Evolutionary conservation across 2,329 filamentous ascomycete species (phyloP), one percentile per base, ranked within the genome.

Genomic region (Aspergillus hiratsukae): DNA sequence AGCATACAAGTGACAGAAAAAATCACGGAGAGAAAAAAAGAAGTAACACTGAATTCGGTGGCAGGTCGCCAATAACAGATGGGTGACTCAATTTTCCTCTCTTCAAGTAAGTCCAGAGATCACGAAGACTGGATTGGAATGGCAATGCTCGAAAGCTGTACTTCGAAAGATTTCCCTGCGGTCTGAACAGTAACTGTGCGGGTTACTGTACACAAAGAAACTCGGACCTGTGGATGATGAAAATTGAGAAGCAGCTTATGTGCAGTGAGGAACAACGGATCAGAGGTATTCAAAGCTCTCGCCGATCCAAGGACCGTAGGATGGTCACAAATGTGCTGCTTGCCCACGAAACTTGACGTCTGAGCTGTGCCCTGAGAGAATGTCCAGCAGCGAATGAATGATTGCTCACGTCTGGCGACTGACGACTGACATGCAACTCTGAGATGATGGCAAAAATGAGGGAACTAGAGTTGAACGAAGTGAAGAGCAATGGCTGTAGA

Each of bases 191-290:
- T 63, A 61, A 65, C 61, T 58, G 56, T 59, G 63, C 61, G 63
- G 53, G 58, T 61, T 65, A 65, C 67, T 71, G 69, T 61, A 71
- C 70, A 73, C 67, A 72, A 66, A 68, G 63, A 66, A 67, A 60
- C 64, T 57, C 52, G 65, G 66, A 53, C 61, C 58, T 64, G 68
- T 62, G 61, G 62, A 62, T 65, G 70, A 72, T 66, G 71, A 66
- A 52, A 59, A 61, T 19, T 46, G 52, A 57, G 56, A 63, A 62
- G 61, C 56, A 59, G 62, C 52, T 59, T 60, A 58, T 61, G 52
- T 56, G 63, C 48, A 57, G 57, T 43, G 57, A 60, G 58, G 56
- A 35, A 56, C 52, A 55, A 54, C 54, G 54, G 50, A 48, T 41
- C 49, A 51, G 51, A 35, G 60, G 58, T 59, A 55, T 53, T 51